Evolutionary conservation across 208 protist species (phyloP).

Genomic region (Strigomonas culicis): DNA sequence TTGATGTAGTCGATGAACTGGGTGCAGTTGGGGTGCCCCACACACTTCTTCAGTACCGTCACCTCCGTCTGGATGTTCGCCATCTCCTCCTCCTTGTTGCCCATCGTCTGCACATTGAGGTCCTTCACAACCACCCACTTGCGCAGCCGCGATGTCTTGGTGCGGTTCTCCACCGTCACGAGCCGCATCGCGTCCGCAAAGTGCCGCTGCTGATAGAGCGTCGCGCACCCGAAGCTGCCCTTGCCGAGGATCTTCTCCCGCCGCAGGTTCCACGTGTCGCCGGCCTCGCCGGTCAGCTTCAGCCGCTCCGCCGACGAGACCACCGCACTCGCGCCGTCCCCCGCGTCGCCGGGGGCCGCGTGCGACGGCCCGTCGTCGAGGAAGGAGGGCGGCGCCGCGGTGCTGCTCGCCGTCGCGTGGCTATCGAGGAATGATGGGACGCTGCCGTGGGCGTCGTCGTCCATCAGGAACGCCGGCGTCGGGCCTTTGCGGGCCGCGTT

Average conservation of each 20-base stretch:
- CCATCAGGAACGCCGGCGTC: constrained; percentile 3
- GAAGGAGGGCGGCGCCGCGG: neutral
- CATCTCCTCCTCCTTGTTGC: constrained; percentile 51
- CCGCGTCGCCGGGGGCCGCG: neutral
- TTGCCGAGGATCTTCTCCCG: constrained; percentile 73
- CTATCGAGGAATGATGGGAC: neutral
- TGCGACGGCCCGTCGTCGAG: neutral
- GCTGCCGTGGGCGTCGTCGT: constrained; percentile 7
- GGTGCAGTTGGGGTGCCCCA: constrained; percentile 60
- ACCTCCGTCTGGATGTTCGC: constrained; percentile 54
- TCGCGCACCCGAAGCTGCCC: constrained; percentile 78
- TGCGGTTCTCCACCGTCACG: neutral
- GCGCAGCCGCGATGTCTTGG: neutral
- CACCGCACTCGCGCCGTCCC: neutral
- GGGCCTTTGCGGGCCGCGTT: neutral
- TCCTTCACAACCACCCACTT: constrained; percentile 69
- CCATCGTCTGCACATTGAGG: constrained; percentile 75
- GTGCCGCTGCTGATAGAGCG: constrained; percentile 35
- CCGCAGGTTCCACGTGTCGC: constrained; percentile 26
- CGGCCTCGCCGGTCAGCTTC: constrained; percentile 26
- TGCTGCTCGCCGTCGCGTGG: neutral
- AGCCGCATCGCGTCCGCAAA: neutral
- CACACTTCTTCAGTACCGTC: constrained; percentile 30
- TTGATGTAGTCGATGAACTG: constrained; percentile 65
- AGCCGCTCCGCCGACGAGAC: constrained; percentile 22